Evolutionary conservation across 345 rosid species (phyloP).

Genomic region (Eucalyptus tenuipes): DNA sequence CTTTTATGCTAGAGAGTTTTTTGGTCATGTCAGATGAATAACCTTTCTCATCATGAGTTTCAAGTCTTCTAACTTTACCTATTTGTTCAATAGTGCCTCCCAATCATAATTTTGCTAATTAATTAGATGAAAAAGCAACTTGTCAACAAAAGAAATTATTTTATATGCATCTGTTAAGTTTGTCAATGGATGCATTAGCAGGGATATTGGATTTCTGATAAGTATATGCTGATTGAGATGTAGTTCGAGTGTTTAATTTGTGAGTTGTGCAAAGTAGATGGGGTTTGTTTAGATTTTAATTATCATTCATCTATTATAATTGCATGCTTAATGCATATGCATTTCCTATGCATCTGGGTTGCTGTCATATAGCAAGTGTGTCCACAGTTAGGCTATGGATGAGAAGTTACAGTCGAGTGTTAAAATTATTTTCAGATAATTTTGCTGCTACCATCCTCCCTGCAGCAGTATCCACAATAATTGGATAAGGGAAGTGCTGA

Average conservation of each 20-base stretch:
- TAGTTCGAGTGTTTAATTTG: not conserved
- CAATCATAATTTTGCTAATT: not conserved
- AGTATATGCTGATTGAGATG: not conserved
- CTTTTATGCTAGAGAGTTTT: not conserved
- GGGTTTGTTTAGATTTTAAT: not conserved
- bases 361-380: not conserved
- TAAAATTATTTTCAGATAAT: not conserved
- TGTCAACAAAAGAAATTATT: not conserved
- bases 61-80: not conserved
- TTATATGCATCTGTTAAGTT: not conserved
- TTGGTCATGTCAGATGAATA: not conserved
- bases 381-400: not conserved
- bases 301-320: not conserved
- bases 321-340: not conserved
- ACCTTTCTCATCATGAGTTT: not conserved
- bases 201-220: not conserved
- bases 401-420: not conserved
- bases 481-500: not conserved
- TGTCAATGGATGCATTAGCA: not conserved
- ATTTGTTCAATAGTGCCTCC: not conserved
- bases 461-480: not conserved
- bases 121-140: not conserved
- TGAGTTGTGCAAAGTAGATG: not conserved
- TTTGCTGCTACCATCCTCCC: not conserved
- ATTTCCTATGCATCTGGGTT: not conserved